Conservation (phyloP, 495 filamentous ascomycete genomes). For the Xylaria venustula region DNA sequence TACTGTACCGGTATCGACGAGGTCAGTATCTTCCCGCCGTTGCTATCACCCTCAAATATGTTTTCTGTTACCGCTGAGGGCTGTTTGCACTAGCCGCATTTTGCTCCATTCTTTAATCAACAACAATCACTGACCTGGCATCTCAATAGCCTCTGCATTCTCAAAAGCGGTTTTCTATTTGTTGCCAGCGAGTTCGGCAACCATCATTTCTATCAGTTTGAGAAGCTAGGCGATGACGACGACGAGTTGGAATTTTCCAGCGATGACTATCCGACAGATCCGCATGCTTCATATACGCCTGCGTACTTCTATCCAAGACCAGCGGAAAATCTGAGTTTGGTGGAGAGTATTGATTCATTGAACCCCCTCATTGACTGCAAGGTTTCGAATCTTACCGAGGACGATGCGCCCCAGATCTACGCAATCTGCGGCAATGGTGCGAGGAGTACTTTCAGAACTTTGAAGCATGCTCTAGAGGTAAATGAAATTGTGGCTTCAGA, state of each 20-base stretch:
- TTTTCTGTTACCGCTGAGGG: too few species aligned
- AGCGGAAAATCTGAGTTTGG: slow-evolving; percentile 77
- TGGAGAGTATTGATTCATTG: slow-evolving; percentile 83
- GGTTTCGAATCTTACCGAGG: slow-evolving; percentile 80
- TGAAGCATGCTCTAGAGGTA: slow-evolving; percentile 91
- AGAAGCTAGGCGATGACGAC: slow-evolving; percentile 95
- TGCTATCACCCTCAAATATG: background rate
- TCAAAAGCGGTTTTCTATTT: slow-evolving; percentile 95
- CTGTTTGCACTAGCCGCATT: too few species aligned
- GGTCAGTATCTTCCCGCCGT: background rate
- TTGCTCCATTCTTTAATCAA: too few species aligned
- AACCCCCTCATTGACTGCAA: slow-evolving; percentile 90
- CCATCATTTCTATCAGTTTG: slow-evolving; percentile 94
- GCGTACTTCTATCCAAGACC: slow-evolving; percentile 81
- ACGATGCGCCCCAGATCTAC: slow-evolving; percentile 97
- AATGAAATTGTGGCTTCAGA: slow-evolving; percentile 92
- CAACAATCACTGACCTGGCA: too few species aligned
- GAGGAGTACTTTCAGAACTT: slow-evolving; percentile 81
- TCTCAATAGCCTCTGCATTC: slow-evolving; percentile 67
- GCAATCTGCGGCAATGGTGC: slow-evolving; percentile 84
- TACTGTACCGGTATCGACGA: slow-evolving; percentile 80
- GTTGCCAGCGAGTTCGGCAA: slow-evolving; percentile 90
- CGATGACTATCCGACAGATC: slow-evolving; percentile 75
- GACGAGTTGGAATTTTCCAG: slow-evolving; percentile 83
- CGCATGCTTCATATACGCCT: slow-evolving; percentile 63